Evolutionary conservation across 208 protist species (phyloP), one percentile per base, ranked within the genome.

Genomic region (Angomonas desouzai): DNA sequence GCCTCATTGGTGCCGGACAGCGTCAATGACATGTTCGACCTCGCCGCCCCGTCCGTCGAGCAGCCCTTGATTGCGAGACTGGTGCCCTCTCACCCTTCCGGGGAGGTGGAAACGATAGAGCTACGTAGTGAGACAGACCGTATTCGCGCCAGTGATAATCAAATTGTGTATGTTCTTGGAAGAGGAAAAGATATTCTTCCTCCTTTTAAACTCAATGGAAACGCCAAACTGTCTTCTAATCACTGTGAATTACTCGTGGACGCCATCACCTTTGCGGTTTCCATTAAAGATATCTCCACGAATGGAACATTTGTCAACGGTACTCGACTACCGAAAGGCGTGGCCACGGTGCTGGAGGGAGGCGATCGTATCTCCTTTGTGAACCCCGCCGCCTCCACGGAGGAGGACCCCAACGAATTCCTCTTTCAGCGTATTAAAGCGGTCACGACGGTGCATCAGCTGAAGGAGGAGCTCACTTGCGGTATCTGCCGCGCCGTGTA

Each of bases 241-340:
- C 90, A 96, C 73, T 96, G 90, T 64, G 72, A 81, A 48, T 40
- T 96, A 28, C 18, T 34, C 25, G 68, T 93, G 20, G 73, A 91
- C 61, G 60, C 81, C n/a, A 43, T 75, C 34, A 91, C 87, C 4
- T 53, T 72, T 23, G 55, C 68, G 16, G 61, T 96, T 0, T 69
- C 49, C 29, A 49, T 96, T 43, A 70, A 55, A 32, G 90, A 96
- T 64, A 47, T 59, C 2, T 92, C 84, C 0, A 85, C 83, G 18
- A 96, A 96, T 61, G 90, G 90, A 30, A 91, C 83, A 0, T 92
- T 74, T 49, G 51, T 92, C 32, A 93, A 96, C 49, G 77, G 76
- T 38, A 47, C 23, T n/a, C 84, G 90, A 3, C 10, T 93, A 0
- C 29, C 47, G 0, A 89, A 83, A 57, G 62, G 56, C 6, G 61